A percentile compares a stretch with the other conserved stretches of the same genome.
Conservation (phyloP, 345 rosid genomes). For the Populus alba region DNA sequence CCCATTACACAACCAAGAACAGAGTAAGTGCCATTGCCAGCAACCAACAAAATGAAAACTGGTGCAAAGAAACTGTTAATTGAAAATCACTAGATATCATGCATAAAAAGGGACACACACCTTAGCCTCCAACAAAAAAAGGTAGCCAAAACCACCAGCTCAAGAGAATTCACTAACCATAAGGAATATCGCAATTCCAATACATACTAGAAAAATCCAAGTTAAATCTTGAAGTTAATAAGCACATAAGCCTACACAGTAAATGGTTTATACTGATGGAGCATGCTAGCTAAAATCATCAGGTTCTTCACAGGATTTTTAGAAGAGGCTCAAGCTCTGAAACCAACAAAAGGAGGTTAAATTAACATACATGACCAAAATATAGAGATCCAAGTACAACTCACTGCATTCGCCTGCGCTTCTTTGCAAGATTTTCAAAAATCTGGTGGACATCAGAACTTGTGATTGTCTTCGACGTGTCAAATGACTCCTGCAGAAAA, state of each 20-base stretch:
- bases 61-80: not conserved
- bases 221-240: not conserved
- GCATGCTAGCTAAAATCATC: not conserved
- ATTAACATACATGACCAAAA: not conserved
- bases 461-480: constrained; percentile 80
- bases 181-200: not conserved
- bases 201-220: not conserved
- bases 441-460: constrained; percentile 76
- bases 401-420: constrained; percentile 59
- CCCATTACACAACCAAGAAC: not conserved
- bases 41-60: not conserved
- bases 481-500: constrained; percentile 60
- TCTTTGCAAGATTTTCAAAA: constrained; percentile 86
- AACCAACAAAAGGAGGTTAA: constrained; percentile 6
- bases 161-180: not conserved
- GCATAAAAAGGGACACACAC: not conserved
- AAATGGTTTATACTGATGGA: not conserved
- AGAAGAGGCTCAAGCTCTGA: constrained; percentile 5
- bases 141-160: not conserved
- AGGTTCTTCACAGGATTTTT: constrained; percentile 1
- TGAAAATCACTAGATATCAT: not conserved
- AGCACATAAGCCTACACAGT: constrained; percentile 2
- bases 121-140: not conserved
- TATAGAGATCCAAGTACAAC: not conserved
- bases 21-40: not conserved